Evolutionary conservation across 441 rosid genomes (phyloP).

Genomic region (Pelargonium hybrid): DNA sequence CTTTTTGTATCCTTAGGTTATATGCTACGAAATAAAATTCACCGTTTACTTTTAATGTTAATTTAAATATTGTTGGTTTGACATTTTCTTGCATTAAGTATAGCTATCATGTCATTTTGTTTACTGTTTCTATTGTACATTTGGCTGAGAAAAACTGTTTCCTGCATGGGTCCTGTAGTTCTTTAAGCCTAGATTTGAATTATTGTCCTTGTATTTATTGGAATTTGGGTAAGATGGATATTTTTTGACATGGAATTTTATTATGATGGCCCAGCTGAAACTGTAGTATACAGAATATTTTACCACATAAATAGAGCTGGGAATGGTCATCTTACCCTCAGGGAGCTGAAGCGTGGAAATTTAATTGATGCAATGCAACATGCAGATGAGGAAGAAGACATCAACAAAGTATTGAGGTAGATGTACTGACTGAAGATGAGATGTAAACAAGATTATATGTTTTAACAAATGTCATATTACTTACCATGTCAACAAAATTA

Average conservation of each 20-base stretch:
- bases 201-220: not conserved
- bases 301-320: constrained; percentile 87
- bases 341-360: constrained; percentile 87
- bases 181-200: constrained; percentile 4
- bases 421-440: constrained; percentile 6
- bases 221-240: not conserved
- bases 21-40: not conserved
- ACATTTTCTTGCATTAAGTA: not conserved
- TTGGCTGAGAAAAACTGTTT: not conserved
- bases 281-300: constrained; percentile 91
- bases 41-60: not conserved
- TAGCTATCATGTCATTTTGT: not conserved
- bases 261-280: constrained; percentile 67
- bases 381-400: constrained; percentile 97
- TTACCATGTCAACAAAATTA: not conserved
- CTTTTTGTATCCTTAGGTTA: not conserved
- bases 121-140: not conserved
- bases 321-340: constrained; percentile 70
- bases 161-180: not conserved
- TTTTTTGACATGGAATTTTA: constrained; percentile 19
- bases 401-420: constrained; percentile 95
- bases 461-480: not conserved
- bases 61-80: not conserved
- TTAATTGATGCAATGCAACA: constrained; percentile 78
- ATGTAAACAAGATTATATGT: not conserved